phyloP scores from a whole-genome alignment of 768 basidiomycete genomes.

The Termitomyces eurrhizus region DNA sequence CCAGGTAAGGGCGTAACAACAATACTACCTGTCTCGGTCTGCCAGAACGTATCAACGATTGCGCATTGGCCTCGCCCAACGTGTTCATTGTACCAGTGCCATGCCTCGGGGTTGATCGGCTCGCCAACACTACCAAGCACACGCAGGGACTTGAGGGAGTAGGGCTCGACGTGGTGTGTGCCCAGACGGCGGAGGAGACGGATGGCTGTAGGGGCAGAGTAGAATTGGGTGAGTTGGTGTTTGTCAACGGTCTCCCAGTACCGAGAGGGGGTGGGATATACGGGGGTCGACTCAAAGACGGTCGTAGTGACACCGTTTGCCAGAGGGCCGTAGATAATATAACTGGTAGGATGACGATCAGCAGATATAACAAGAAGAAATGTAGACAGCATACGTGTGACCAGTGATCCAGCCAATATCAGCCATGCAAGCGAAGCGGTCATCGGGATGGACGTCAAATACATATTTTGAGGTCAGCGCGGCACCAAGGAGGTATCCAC shows the following conservation, averaged over 20 bases:
- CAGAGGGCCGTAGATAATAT: conserved; percentile 96
- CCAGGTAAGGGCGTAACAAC: conserved; percentile 95
- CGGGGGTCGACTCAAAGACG: conserved; percentile 95
- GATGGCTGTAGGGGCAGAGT: conserved; percentile 93
- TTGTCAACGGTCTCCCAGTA: conserved; percentile 97
- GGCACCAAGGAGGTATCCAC: conserved; percentile 88
- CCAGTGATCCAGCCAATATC: conserved; percentile 99
- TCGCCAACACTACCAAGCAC: conserved; percentile 94
- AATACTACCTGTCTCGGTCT: conserved; percentile 98
- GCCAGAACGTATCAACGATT: conserved; percentile 95
- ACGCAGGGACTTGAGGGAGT: conserved; percentile 80
- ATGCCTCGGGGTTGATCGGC: conserved; percentile 98
- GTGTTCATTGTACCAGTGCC: conserved; percentile 98
- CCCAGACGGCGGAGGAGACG: conserved; percentile 81
- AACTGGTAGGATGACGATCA: conserved; percentile 31
- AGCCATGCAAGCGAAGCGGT: conserved; percentile 97
- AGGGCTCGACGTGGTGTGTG: conserved; percentile 74
- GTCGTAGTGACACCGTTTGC: conserved; percentile 79
- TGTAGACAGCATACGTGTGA: conserved; percentile 56
- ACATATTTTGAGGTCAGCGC: conserved; percentile 94
- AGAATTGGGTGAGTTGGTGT: conserved; percentile 94
- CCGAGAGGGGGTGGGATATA: conserved; percentile 92
- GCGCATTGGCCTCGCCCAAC: conserved; percentile 88
- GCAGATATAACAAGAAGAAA: conserved; percentile 2
- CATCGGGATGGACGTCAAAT: conserved; percentile 96